Evolutionary conservation across 345 rosid genomes (phyloP).

Genomic region (Crucihimalaya himalaica): DNA sequence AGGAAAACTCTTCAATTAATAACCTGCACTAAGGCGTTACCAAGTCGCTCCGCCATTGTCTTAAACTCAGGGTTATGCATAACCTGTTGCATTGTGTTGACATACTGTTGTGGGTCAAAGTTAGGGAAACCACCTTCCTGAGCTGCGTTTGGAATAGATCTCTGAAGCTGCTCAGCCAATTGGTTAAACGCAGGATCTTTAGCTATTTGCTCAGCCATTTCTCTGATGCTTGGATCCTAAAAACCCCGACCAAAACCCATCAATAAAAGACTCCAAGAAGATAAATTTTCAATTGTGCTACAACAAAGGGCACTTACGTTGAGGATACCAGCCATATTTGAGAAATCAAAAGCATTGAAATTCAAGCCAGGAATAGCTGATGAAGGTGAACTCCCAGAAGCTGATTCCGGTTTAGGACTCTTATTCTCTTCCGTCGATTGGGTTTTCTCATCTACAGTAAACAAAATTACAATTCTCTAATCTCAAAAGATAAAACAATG

Average conservation of each 20-base stretch:
- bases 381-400: slow-evolving; percentile 58
- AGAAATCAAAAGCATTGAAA: slow-evolving; percentile 88
- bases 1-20: not conserved
- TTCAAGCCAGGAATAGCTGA: slow-evolving; percentile 43
- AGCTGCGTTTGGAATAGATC: slow-evolving; percentile 64
- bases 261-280: not conserved
- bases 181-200: slow-evolving; percentile 92
- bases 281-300: not conserved
- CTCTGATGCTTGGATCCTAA: slow-evolving; percentile 96
- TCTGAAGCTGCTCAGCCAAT: slow-evolving; percentile 96
- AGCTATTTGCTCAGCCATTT: slow-evolving; percentile 91
- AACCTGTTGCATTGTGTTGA: slow-evolving; percentile 89
- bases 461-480: not conserved
- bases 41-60: slow-evolving; percentile 97
- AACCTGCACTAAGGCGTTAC: slow-evolving; percentile 89
- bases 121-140: slow-evolving; percentile 59
- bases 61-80: slow-evolving; percentile 96
- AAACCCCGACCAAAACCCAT: slow-evolving; percentile 4
- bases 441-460: slow-evolving; percentile 55
- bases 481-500: not conserved
- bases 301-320: slow-evolving; percentile 49
- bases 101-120: slow-evolving; percentile 77
- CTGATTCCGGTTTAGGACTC: slow-evolving; percentile 52
- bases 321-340: slow-evolving; percentile 77
- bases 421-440: slow-evolving; percentile 42